These are phyloP conservation scores for Colletotrichum lupini DNA, from an alignment of 2,329 filamentous ascomycete genomes.

Conservation along the genomic window DNA sequence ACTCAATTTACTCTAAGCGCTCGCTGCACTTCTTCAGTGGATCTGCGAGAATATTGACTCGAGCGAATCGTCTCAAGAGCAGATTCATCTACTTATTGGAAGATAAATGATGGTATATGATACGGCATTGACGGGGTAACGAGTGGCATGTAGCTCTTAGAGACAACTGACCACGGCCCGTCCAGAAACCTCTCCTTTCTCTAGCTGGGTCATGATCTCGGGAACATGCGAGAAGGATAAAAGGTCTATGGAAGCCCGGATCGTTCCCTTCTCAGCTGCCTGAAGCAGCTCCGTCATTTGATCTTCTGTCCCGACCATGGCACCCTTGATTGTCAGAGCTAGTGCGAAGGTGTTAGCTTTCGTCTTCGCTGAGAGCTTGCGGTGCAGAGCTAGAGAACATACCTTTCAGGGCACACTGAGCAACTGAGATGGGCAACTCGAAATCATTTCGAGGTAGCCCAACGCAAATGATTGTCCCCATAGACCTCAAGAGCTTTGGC, in stretches of 20 bases:
- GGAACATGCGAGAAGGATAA: not conserved
- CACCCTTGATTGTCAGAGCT: constrained; percentile 31
- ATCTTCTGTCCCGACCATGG: constrained; percentile 13
- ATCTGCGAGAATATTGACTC: too few species aligned
- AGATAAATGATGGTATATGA: too few species aligned
- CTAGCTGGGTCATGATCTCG: not conserved
- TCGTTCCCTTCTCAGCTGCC: not conserved
- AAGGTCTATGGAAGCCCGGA: not conserved
- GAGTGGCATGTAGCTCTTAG: too few species aligned
- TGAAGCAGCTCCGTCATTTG: not conserved
- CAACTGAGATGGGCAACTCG: constrained; percentile 38
- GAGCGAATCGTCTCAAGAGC: too few species aligned
- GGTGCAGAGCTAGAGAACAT: not conserved
- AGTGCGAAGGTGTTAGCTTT: not conserved
- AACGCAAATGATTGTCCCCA: constrained; percentile 41
- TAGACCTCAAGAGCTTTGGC: constrained; percentile 39
- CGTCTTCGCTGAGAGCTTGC: too few species aligned
- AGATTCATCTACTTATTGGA: too few species aligned
- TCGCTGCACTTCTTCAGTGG: too few species aligned
- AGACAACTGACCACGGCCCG: not conserved
- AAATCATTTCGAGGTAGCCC: constrained; percentile 43
- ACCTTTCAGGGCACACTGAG: constrained; percentile 18
- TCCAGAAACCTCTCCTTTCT: not conserved
- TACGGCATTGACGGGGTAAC: too few species aligned
- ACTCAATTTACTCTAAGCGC: too few species aligned